Conservation (phyloP, 208 protist species). For the Borovskyia barvae region DNA sequence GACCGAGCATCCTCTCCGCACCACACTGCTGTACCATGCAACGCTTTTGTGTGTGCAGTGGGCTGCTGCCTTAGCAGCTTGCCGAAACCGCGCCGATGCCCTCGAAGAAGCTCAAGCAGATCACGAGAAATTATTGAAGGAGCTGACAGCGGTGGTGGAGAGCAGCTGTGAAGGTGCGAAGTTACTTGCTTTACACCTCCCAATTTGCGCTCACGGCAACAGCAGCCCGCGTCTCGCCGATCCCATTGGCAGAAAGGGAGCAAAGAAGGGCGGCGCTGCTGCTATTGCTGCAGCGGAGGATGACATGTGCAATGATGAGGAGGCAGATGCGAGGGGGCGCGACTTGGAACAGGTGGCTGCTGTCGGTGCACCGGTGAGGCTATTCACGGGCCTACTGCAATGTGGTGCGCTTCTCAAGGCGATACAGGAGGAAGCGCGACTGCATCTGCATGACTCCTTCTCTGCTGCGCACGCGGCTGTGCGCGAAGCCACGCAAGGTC, state of each 20-base stretch:
- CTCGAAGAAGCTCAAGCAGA: no score
- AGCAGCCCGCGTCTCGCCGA: no score
- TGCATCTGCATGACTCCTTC: slow-evolving; percentile 17
- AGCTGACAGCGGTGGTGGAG: slow-evolving; percentile 9
- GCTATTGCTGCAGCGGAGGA: slow-evolving; percentile 1
- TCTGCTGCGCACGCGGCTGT: slow-evolving; percentile 5
- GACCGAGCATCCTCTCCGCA: slow-evolving; percentile 7
- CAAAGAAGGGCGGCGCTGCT: background rate
- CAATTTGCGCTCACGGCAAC: no score
- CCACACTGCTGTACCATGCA: slow-evolving; percentile 35
- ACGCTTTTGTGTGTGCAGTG: slow-evolving; percentile 36
- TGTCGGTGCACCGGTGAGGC: background rate
- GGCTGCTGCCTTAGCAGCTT: background rate
- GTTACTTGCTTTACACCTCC: background rate
- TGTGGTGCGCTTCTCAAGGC: slow-evolving; percentile 1
- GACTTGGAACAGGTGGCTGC: background rate
- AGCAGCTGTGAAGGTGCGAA: background rate
- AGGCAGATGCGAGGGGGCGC: background rate
- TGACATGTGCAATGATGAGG: slow-evolving; percentile 12
- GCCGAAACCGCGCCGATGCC: background rate
- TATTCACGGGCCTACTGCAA: slow-evolving; percentile 12
- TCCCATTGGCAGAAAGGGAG: no score
- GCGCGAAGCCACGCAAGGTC: slow-evolving; percentile 7
- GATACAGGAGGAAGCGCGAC: slow-evolving; percentile 19
- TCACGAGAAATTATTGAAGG: no score